A percentile compares a stretch with the other conserved stretches of the same genome.
Conservation (phyloP, 257 asterid genomes). For the Plectranthus barbatus region DNA sequence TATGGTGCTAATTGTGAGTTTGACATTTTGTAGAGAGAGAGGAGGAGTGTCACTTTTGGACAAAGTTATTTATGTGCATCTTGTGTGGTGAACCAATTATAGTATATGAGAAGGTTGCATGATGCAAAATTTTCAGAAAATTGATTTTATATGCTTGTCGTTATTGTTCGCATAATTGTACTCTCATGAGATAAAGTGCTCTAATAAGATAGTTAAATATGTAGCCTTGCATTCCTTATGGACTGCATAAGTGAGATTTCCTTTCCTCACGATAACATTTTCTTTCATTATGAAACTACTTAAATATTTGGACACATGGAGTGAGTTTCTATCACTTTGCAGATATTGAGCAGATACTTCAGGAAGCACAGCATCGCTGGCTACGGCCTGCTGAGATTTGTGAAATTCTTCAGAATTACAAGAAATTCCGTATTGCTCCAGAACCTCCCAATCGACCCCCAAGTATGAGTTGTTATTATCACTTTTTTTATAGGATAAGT, state of each 20-base stretch:
- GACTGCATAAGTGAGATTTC: neutral
- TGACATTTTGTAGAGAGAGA: neutral
- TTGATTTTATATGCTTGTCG: neutral
- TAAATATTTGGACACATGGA: neutral
- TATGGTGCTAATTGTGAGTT: neutral
- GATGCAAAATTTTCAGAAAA: neutral
- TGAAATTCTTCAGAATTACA: slow-evolving; percentile 66
- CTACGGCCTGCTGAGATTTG: slow-evolving; percentile 93
- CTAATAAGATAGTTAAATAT: neutral
- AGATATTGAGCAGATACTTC: slow-evolving; percentile 79
- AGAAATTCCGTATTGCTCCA: slow-evolving; percentile 59
- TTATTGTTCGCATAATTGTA: neutral
- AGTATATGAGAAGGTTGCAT: neutral
- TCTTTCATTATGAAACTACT: neutral
- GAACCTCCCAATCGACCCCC: slow-evolving; percentile 81
- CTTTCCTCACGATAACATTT: neutral
- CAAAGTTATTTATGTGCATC: neutral
- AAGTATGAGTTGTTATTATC: slow-evolving; percentile 34
- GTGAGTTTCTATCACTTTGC: slow-evolving; percentile 28
- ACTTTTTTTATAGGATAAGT: neutral
- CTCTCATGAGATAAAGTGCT: too few species aligned
- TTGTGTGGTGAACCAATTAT: neutral
- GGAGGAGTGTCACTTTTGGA: neutral
- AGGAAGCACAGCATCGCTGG: slow-evolving; percentile 85
- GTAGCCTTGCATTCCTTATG: neutral